phyloP scores from a whole-genome alignment of 345 rosid genomes.

The Brassica napus region DNA sequence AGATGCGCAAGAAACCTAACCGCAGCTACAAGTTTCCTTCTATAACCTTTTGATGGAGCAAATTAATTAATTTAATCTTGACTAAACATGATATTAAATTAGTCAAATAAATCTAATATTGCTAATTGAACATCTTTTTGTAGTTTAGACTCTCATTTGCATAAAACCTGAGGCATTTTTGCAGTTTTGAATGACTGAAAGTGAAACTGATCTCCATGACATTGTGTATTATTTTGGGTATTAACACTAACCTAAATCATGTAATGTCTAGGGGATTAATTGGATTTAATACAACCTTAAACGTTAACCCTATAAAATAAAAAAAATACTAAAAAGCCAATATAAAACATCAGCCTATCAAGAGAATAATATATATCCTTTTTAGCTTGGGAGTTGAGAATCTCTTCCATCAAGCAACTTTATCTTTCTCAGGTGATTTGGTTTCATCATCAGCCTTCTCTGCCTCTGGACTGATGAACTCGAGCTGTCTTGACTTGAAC shows the following conservation, averaged over 20 bases:
- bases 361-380: not conserved
- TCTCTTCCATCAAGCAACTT: slow-evolving; percentile 13
- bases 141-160: not conserved
- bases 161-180: not conserved
- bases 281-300: not conserved
- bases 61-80: too few relatives aligned
- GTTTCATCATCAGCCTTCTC: slow-evolving; percentile 45
- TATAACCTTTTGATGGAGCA: not conserved
- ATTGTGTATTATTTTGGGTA: not conserved
- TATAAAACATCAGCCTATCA: not conserved
- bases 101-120: not conserved
- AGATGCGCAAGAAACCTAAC: slow-evolving; percentile 68
- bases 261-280: not conserved
- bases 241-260: not conserved
- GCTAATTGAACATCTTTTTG: not conserved
- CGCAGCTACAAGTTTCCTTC: slow-evolving; percentile 36
- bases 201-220: not conserved
- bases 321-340: not conserved
- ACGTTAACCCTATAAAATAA: not conserved
- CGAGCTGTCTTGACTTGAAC: slow-evolving; percentile 88
- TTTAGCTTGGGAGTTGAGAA: slow-evolving; percentile 15
- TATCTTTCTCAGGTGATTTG: slow-evolving; percentile 40
- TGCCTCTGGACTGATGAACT: slow-evolving; percentile 56
- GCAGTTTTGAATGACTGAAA: not conserved
- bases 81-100: too few relatives aligned